Base-by-base conservation (phyloP, 106 monocot genomes). In the Narthecium ossifragum region DNA sequence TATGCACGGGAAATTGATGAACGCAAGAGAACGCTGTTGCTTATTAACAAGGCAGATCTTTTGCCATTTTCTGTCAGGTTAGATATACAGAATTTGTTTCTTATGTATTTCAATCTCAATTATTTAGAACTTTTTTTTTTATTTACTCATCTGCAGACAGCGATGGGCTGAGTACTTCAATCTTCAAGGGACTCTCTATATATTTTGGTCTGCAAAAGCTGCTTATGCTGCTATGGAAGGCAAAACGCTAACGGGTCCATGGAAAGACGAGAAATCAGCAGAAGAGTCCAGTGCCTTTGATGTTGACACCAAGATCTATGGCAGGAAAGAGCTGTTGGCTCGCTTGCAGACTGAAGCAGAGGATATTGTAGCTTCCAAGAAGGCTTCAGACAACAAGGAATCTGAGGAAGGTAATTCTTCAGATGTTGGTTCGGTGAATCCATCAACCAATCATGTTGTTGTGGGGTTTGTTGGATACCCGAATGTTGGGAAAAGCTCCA, bases 401-500 rank as follows among this genome's bases (percentile, higher is more conserved):
- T 55, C 68, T 31, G 29, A 15, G 4, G 38, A 14, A 40, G 37
- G 30, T 10, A 34, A 34, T 55, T 59, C 43, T 39, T 74, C 69
- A 30, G 55, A 62, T 41, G 11, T 69, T 57, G 17, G 54, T 51
- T 13, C 82, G 7, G 43, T 14, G 1, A 24, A 24, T 46, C n/a
- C 59, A 26, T 14, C 55, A 53, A 52, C 59, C 25, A 83, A 70
- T 63, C 94, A 83, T 26, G 94, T 90, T 46, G 76, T 86, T 46
- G 94, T 96, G 53, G 94, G 94, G 1, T 96, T 96, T 68, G 86
- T 96, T 38, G 94, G 94, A 55, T 96, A 96, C 33, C 94, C 94
- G 34, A 96, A 96, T 65, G 94, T 96, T 24, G 94, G 94, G 1
- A 96, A 96, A 51, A 90, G 90, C 65, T 96, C 94, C 4, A 94